phyloP scores from a whole-genome alignment of 208 protist species.

The Trypanosoma brucei region DNA sequence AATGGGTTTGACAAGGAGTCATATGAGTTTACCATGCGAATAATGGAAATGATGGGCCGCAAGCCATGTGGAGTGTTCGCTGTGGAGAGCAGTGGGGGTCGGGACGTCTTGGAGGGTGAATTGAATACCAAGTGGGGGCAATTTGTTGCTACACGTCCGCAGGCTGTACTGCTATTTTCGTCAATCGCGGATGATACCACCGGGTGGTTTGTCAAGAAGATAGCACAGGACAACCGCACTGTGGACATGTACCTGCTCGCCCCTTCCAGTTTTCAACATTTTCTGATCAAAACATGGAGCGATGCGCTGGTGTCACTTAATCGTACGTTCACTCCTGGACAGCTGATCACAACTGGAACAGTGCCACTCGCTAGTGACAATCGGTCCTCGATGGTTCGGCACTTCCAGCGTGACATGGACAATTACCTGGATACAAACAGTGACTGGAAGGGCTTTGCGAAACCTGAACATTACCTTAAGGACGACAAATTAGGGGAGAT shows the following conservation, averaged over 20 bases:
- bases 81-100: slow-evolving; percentile 3
- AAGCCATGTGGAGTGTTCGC: slow-evolving; percentile 5
- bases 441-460: slow-evolving; percentile 1
- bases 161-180: slow-evolving; percentile 8
- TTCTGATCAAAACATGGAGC: slow-evolving; percentile 3
- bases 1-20: slow-evolving; percentile 3
- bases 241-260: slow-evolving; percentile 2
- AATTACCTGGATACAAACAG: slow-evolving; percentile 11
- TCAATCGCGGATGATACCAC: background rate
- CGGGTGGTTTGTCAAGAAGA: background rate
- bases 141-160: slow-evolving; percentile 4
- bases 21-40: slow-evolving; percentile 5
- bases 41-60: slow-evolving; percentile 8
- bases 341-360: slow-evolving; percentile 21
- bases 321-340: slow-evolving; percentile 2
- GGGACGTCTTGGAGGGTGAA: background rate
- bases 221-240: slow-evolving; percentile 21
- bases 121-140: slow-evolving; percentile 10
- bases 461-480: slow-evolving; percentile 10
- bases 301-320: slow-evolving; percentile 2
- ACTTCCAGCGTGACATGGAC: slow-evolving; percentile 22
- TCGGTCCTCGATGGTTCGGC: slow-evolving; percentile 12
- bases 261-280: background rate
- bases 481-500: slow-evolving; percentile 21
- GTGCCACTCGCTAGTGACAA: slow-evolving; percentile 21